Evolutionary conservation across 192 early-diverging fungal species (phyloP).

Genomic region (Chytriomyces sp.): DNA sequence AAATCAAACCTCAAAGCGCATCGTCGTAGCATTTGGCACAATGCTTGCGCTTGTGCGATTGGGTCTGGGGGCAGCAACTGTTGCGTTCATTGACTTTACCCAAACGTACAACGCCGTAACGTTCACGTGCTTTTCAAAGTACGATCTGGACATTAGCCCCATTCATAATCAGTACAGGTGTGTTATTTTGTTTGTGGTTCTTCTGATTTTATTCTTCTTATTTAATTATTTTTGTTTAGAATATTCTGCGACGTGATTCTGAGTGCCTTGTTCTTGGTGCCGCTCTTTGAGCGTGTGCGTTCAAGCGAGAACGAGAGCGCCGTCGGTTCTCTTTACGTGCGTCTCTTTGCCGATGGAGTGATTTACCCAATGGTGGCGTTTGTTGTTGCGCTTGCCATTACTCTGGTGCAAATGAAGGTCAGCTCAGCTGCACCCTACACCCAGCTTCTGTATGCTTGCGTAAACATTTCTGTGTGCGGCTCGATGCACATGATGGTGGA

Average conservation of each 20-base stretch:
- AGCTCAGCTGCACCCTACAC: not conserved
- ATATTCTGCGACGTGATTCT: not conserved
- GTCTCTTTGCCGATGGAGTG: not conserved
- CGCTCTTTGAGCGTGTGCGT: not conserved
- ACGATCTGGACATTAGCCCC: not conserved
- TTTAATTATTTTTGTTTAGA: not conserved
- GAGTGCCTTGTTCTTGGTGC: not conserved
- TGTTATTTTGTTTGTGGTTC: not conserved
- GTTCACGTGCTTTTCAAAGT: constrained; percentile 2
- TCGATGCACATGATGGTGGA: not conserved
- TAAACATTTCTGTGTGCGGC: not conserved
- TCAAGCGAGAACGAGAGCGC: not conserved
- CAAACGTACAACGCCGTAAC: not conserved
- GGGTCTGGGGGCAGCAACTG: not conserved
- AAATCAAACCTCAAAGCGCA: not conserved
- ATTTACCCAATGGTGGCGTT: not conserved
- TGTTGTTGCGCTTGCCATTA: not conserved
- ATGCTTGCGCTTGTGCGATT: not conserved
- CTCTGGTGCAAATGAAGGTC: not conserved
- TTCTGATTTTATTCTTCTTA: not conserved
- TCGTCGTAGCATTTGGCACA: not conserved
- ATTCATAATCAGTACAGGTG: not conserved
- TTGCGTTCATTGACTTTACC: not conserved
- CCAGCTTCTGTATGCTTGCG: not conserved
- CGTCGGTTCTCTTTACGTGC: not conserved